These are phyloP conservation scores for Aspergillus neotritici DNA, from an alignment of 2,329 filamentous ascomycete genomes.

Conservation along the genomic window DNA sequence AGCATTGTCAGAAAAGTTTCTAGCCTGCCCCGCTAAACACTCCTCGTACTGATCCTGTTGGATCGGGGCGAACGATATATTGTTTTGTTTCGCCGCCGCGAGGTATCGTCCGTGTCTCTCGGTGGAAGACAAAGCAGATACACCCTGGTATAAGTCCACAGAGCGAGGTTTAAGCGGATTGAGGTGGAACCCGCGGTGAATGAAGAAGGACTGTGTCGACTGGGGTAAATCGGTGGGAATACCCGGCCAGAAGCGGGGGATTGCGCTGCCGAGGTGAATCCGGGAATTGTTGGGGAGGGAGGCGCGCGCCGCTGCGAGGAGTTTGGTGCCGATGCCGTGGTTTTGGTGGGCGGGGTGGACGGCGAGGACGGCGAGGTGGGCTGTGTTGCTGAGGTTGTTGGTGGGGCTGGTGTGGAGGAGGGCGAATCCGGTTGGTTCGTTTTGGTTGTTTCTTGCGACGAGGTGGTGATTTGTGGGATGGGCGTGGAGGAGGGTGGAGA, in stretches of 20 bases:
- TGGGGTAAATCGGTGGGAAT: constrained; percentile 37
- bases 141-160: constrained; percentile 39
- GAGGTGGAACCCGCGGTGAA: constrained; percentile 37
- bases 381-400: constrained; percentile 18
- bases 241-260: constrained; percentile 45
- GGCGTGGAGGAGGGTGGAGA: constrained; percentile 23
- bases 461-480: constrained; percentile 29
- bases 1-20: constrained; percentile 34
- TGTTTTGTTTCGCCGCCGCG: constrained; percentile 29
- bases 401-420: constrained; percentile 30
- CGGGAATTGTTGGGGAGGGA: constrained; percentile 21
- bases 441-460: constrained; percentile 23
- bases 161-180: constrained; percentile 21
- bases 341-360: constrained; percentile 31
- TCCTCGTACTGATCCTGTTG: constrained; percentile 33
- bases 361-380: constrained; percentile 34
- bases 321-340: constrained; percentile 35
- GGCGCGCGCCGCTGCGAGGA: constrained; percentile 27
- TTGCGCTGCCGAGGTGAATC: constrained; percentile 26
- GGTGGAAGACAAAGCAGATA: constrained; percentile 31
- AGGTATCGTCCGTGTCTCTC: constrained; percentile 31
- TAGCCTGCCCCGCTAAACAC: constrained; percentile 36
- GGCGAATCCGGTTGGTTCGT: constrained; percentile 33
- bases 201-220: constrained; percentile 35
- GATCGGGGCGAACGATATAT: constrained; percentile 34